Percentiles rank a stretch among this genome's conserved stretches.
These are phyloP conservation scores for Aspergillus aculeatus DNA, from an alignment of 2,329 filamentous ascomycete genomes.

Conservation along the genomic window DNA sequence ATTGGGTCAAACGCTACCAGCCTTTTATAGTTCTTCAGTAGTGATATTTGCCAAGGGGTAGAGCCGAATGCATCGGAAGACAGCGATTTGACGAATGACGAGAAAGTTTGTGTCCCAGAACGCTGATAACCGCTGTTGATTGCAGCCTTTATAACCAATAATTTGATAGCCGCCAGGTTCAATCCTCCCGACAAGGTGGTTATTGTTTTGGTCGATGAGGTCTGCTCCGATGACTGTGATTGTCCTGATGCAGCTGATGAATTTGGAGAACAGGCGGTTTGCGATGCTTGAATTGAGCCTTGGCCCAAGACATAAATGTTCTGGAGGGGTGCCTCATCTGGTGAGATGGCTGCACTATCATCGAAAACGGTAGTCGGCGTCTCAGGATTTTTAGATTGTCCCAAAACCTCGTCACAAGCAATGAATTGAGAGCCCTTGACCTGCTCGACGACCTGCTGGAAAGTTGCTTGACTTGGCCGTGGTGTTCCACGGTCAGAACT, in stretches of 20 bases:
- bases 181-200: constrained; percentile 62
- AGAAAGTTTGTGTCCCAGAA: constrained; percentile 57
- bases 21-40: constrained; percentile 78
- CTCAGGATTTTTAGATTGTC: constrained; percentile 59
- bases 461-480: constrained; percentile 73
- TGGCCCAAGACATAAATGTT: constrained; percentile 87
- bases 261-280: constrained; percentile 69
- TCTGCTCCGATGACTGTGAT: constrained; percentile 61
- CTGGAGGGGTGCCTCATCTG: constrained; percentile 74
- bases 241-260: constrained; percentile 77
- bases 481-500: constrained; percentile 76
- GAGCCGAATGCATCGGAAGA: constrained; percentile 77
- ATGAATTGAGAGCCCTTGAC: constrained; percentile 44
- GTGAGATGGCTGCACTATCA: constrained; percentile 81
- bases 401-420: constrained; percentile 26
- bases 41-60: constrained; percentile 64
- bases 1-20: constrained; percentile 72
- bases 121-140: constrained; percentile 79
- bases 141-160: constrained; percentile 78
- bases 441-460: constrained; percentile 59
- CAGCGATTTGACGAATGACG: constrained; percentile 73
- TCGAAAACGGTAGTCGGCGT: constrained; percentile 95
- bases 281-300: constrained; percentile 52
- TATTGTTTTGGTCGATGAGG: constrained; percentile 47
- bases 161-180: constrained; percentile 74